These are phyloP conservation scores for Apiospora pterosperma DNA, from an alignment of 2,329 filamentous ascomycete species.

Conservation along the genomic window DNA sequence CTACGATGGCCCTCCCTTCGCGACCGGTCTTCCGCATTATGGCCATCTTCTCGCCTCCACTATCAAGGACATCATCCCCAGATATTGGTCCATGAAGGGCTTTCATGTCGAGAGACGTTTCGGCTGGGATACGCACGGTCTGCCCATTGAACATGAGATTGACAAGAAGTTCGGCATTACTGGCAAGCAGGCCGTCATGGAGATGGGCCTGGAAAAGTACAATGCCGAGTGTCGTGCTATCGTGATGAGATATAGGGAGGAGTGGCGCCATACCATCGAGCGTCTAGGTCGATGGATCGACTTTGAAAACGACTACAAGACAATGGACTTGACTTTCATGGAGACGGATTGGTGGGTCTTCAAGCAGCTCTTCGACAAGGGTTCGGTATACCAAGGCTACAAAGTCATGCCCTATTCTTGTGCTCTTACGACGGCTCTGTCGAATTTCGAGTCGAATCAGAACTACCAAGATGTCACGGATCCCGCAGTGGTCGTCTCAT, in stretches of 20 bases:
- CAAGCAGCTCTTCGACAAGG: slow-evolving; percentile 88
- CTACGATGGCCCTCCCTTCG: slow-evolving; percentile 83
- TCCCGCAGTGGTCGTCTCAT: slow-evolving; percentile 83
- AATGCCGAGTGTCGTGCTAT: slow-evolving; percentile 90
- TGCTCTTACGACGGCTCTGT: slow-evolving; percentile 81
- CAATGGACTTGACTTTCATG: slow-evolving; percentile 95
- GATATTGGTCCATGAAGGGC: slow-evolving; percentile 98
- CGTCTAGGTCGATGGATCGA: slow-evolving; percentile 93
- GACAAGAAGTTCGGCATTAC: slow-evolving; percentile 93
- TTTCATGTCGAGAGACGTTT: slow-evolving; percentile 89
- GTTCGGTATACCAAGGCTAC: slow-evolving; percentile 83
- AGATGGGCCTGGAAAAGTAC: slow-evolving; percentile 84
- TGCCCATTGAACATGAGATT: slow-evolving; percentile 96
- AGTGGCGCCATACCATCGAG: slow-evolving; percentile 88
- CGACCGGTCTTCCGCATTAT: slow-evolving; percentile 67
- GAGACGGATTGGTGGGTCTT: slow-evolving; percentile 97
- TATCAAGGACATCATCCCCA: slow-evolving; percentile 94
- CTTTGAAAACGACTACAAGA: slow-evolving; percentile 98
- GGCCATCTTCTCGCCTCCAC: slow-evolving; percentile 83
- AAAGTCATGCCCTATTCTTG: slow-evolving; percentile 96
- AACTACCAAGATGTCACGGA: slow-evolving; percentile 94
- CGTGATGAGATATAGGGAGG: slow-evolving; percentile 83
- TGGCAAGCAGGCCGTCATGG: slow-evolving; percentile 79
- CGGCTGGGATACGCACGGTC: slow-evolving; percentile 92
- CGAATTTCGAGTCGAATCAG: slow-evolving; percentile 91